Evolutionary conservation across 2,329 filamentous ascomycete species (phyloP).

Genomic region (Colletotrichum theobromicola): DNA sequence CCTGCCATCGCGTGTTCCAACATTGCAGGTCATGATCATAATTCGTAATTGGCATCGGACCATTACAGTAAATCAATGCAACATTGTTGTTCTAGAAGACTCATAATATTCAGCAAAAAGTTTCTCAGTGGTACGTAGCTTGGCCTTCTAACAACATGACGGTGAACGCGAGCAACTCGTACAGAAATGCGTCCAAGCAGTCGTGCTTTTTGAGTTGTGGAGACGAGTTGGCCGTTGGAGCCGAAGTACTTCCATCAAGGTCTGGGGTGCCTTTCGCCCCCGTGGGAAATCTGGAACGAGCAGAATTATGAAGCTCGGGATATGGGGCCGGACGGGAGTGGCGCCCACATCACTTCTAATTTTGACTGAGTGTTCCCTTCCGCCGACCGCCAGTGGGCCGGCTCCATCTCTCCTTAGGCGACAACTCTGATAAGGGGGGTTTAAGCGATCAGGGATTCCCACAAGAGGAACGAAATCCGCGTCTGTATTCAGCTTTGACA

Average conservation of each 20-base stretch:
- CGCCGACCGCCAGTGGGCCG: neutral
- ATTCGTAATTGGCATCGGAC: neutral
- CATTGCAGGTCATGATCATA: neutral
- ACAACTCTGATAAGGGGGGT: neutral
- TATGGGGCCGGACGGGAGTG: conserved; percentile 9
- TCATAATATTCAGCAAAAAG: neutral
- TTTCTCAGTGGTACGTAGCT: neutral
- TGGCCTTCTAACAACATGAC: neutral
- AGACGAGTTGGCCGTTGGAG: neutral
- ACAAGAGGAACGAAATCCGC: neutral
- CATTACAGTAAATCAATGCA: neutral
- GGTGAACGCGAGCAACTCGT: neutral
- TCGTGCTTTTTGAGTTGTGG: neutral
- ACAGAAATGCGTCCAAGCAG: neutral
- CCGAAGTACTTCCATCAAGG: neutral
- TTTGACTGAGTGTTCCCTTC: neutral
- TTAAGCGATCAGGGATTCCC: neutral
- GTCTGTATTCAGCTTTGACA: neutral
- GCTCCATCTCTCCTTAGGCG: neutral
- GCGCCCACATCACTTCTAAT: neutral
- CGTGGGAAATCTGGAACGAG: neutral
- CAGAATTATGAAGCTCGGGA: neutral
- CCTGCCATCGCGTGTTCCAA: neutral
- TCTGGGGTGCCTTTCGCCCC: neutral
- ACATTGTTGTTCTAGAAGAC: neutral